These are phyloP conservation scores for Penicillium occitanis DNA, from an alignment of 2,329 filamentous ascomycete species.

Conservation along the genomic window DNA sequence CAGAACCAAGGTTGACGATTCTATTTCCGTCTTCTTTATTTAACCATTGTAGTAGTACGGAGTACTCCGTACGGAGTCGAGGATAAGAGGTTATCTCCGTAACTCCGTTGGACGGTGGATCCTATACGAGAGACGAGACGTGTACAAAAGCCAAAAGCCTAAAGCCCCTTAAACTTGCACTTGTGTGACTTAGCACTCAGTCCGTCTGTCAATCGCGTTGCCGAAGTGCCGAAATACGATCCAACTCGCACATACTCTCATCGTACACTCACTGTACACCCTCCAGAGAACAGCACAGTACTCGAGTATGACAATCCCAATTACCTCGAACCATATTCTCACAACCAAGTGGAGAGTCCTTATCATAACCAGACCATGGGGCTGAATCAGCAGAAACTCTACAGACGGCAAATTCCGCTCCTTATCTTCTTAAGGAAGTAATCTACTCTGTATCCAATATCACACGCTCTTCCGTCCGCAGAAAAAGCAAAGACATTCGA, in stretches of 20 bases:
- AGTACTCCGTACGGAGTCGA: neutral
- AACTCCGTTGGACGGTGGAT: neutral
- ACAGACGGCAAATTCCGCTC: constrained; percentile 8
- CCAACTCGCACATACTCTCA: neutral
- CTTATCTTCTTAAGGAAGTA: neutral
- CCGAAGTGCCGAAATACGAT: constrained; percentile 6
- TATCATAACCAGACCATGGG: neutral
- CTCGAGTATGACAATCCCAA: neutral
- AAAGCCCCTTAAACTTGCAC: neutral
- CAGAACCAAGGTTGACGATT: constrained; percentile 9
- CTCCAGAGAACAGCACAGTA: neutral
- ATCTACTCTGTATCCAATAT: neutral
- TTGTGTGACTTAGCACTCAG: neutral
- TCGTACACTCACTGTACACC: too few species aligned
- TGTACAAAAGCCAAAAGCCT: neutral
- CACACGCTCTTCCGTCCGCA: neutral
- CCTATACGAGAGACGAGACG: neutral
- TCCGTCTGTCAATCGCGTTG: constrained; percentile 4
- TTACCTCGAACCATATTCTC: neutral
- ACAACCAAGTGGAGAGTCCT: neutral
- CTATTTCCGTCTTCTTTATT: neutral
- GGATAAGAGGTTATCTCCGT: neutral
- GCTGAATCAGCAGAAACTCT: neutral
- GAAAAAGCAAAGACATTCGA: neutral
- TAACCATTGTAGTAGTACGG: neutral